Base-by-base conservation (phyloP, 2,329 filamentous ascomycete genomes). In the Sporothrix brunneoviolacea region DNA sequence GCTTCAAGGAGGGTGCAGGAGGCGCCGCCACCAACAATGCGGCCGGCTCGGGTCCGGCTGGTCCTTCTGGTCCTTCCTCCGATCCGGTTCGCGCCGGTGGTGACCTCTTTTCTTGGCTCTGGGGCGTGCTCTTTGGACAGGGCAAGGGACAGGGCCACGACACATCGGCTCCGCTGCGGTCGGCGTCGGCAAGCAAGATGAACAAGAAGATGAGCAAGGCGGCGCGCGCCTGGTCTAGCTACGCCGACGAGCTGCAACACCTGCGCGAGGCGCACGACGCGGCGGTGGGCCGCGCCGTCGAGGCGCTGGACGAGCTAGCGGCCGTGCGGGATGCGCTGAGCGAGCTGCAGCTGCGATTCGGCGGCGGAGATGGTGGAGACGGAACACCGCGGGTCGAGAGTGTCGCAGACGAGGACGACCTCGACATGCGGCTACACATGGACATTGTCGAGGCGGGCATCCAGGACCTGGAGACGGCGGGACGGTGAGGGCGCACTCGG, bases 391-490 rank as follows among this genome's bases (percentile, higher is more conserved):
- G 24, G 24, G 19, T 12, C 8, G 22, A 16, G 8, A 32, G 4
- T 22, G 28, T 32, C 21, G 24, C 16, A 9, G 24, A 50, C n/a
- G n/a, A 45, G 12, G 27, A 8, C 10, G 49, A 49, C 8, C 18
- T 50, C 6, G 39, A 54, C 32, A 18, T 56, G 48, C 48, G 19
- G 36, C 42, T 24, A 22, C 52, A 56, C 43, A 45, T 48, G 39
- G 49, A 49, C 30, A 50, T 56, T 48, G 39, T 52, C 32, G 49
- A 52, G 18, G 49, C 42, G 3, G 54, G 46, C 7, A 41, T 56
- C 9, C 48, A 47, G 9, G 49, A 52, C 18, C 49, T 55, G 19
- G 41, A 45, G 16, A 30, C 28, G 13, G 24, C 28, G 37, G 30
- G 37, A 13, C 33, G 15, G 6, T 22, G 19, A 24, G 15, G n/a